Evolutionary conservation across 140 eudicot species (phyloP).

Genomic region (Cichorium intybus): DNA sequence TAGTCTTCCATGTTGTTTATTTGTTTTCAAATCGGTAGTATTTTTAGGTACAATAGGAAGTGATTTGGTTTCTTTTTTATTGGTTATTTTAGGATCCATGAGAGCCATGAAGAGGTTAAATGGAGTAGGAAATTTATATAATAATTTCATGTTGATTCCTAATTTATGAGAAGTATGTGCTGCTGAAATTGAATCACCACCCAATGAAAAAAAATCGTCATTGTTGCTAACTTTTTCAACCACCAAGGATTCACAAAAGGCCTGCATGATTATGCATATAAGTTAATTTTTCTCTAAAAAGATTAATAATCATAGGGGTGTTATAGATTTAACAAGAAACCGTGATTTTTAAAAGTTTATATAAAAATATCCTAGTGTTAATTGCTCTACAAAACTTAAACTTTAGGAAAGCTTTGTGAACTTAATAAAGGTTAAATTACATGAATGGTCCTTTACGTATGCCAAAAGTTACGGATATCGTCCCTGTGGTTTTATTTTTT

Average conservation of each 20-base stretch:
- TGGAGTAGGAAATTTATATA: constrained; percentile 70
- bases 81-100: constrained; percentile 20
- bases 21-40: constrained; percentile 2
- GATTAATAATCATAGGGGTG: not conserved
- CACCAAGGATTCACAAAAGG: constrained; percentile 61
- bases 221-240: constrained; percentile 45
- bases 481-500: too few species aligned
- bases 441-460: too few species aligned
- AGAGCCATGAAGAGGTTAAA: constrained; percentile 60
- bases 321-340: not conserved
- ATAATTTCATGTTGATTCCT: constrained; percentile 78
- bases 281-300: not conserved
- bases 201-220: constrained; percentile 72
- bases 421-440: too few species aligned
- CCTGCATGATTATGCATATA: constrained; percentile 40
- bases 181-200: constrained; percentile 87
- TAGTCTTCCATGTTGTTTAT: constrained; percentile 30
- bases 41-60: constrained; percentile 10
- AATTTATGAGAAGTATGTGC: constrained; percentile 71
- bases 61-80: constrained; percentile 15
- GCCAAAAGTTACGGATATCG: too few species aligned
- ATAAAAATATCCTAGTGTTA: not conserved
- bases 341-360: not conserved
- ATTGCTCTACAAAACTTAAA: not conserved
- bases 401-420: not conserved